Base-by-base conservation (phyloP, 1,284 basidiomycete species). In the Trichosporon faecale region DNA sequence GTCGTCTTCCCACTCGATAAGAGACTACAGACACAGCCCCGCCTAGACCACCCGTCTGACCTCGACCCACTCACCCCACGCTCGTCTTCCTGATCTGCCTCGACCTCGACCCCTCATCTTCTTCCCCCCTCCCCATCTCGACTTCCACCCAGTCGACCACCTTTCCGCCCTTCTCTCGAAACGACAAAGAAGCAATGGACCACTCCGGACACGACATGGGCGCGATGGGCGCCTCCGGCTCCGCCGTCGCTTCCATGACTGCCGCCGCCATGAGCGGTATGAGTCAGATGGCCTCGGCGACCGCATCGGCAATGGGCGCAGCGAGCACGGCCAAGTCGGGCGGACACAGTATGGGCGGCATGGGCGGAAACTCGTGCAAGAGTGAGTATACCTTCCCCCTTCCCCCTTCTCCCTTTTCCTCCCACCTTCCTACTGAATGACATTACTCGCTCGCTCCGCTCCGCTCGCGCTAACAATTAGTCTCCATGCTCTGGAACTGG, bases 401-500 rank as follows among this genome's bases (percentile, higher is more conserved):
- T 9, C 9, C 49, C 12, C 14, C 55, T 60, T 25, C 11, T 16
- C 55, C 6, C 23, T 7, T 6, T 27, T 23, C 23, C 9, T 27
- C 52, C 12, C 12, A n/a, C n/a, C n/a, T n/a, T n/a, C n/a, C n/a
- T n/a, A n/a, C n/a, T n/a, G n/a, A n/a, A n/a, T n/a, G n/a, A n/a
- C n/a, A n/a, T n/a, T n/a, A n/a, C 16, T 37, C 23, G 8, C 55
- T 60, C 55, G 55, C 52, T 55, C 2, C 52, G 52, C 52, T 52
- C 52, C 52, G 55, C 23, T 23, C 23, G 49, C 21, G 27, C 55
- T 60, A 60, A 60, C 55, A 5, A 3, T 8, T 71, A 80, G 79
- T 82, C 71, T 78, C 76, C n/a, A 84, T 84, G 82, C 76, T 84
- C 23, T 82, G 80, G 80, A 84, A 84, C 74, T 83, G 80, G 79